Conservation (phyloP, 2,329 filamentous ascomycete species). For the Rutstroemia sydowiana region DNA sequence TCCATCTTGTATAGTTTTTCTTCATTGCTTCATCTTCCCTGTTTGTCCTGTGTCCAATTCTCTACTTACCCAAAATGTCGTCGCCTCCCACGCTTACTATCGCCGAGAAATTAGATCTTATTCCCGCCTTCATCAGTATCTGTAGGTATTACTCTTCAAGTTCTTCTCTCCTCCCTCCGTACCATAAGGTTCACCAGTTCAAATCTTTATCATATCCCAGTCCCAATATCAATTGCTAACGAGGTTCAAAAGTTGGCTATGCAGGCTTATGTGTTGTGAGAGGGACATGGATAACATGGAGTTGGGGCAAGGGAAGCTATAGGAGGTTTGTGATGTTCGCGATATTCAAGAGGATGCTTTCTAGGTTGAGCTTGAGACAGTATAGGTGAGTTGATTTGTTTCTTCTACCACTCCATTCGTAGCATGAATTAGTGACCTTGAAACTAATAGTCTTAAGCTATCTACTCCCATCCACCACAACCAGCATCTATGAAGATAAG, state of each 20-base stretch:
- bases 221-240: background rate
- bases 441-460: constrained; percentile 13
- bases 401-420: background rate
- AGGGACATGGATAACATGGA: background rate
- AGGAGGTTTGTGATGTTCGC: background rate
- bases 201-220: background rate
- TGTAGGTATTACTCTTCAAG: no score
- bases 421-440: background rate
- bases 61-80: no score
- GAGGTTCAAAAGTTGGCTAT: background rate
- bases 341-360: background rate
- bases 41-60: no score
- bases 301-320: background rate
- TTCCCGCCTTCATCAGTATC: no score
- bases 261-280: no score
- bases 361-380: background rate
- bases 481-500: constrained; percentile 18
- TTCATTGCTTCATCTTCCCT: no score
- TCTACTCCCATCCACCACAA: constrained; percentile 17
- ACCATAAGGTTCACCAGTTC: no score
- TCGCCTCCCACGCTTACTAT: no score
- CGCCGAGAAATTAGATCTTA: no score
- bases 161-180: no score
- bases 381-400: background rate
- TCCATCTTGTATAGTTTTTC: no score